phyloP scores from a whole-genome alignment of 2,329 filamentous ascomycete genomes.

The Ampelomyces quisqualis region DNA sequence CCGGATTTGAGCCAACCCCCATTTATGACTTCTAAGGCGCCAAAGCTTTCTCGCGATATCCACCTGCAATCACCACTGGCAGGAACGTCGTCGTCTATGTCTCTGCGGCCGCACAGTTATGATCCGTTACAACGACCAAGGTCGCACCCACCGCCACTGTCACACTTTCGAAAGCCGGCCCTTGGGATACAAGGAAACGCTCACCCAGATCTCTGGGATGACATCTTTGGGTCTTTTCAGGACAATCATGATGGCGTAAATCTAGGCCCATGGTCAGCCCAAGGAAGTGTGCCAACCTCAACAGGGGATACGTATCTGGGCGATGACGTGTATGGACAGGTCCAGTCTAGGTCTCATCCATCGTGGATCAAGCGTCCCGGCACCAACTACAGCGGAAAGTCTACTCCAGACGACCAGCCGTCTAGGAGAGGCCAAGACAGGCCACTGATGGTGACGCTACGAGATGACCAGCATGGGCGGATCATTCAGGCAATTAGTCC shows the following conservation, averaged over 20 bases:
- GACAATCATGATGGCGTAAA: slow-evolving; percentile 21
- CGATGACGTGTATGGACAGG: slow-evolving; percentile 14
- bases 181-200: slow-evolving; percentile 2
- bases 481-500: slow-evolving; percentile 30
- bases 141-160: slow-evolving; percentile 17
- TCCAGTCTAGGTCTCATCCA: slow-evolving; percentile 8
- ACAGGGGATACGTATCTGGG: slow-evolving; percentile 20
- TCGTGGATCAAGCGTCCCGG: slow-evolving; percentile 11
- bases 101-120: slow-evolving; percentile 12
- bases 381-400: not conserved
- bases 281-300: slow-evolving; percentile 13
- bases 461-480: slow-evolving; percentile 34
- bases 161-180: slow-evolving; percentile 17
- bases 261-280: slow-evolving; percentile 24
- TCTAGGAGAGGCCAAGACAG: slow-evolving; percentile 4
- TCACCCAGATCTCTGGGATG: slow-evolving; percentile 16
- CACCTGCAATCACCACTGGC: slow-evolving; percentile 14
- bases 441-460: slow-evolving; percentile 24
- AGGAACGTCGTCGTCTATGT: slow-evolving; percentile 9
- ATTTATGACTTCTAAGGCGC: slow-evolving; percentile 5
- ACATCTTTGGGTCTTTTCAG: slow-evolving; percentile 9
- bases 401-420: not conserved
- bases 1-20: not conserved
- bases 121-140: slow-evolving; percentile 20
- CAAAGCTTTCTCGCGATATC: slow-evolving; percentile 2